Percentiles rank a stretch among this genome's conserved stretches.
Evolutionary conservation across 352 stramenopile genomes (phyloP).

Genomic region (Globisporangium alternatum): DNA sequence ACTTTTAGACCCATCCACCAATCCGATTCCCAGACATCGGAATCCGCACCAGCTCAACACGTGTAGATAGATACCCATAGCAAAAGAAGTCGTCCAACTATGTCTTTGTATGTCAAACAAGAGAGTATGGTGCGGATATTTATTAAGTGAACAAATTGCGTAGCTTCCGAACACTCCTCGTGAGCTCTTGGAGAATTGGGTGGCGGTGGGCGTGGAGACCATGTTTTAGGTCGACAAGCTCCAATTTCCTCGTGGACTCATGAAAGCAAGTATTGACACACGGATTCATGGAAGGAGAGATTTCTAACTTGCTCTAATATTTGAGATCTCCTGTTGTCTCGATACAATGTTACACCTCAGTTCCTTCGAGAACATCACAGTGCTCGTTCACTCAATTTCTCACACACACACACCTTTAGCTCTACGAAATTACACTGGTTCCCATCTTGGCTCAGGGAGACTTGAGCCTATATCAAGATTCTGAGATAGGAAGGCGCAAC

Average conservation of each 20-base stretch:
- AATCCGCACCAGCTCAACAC: background rate
- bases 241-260: background rate
- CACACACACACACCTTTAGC: too few species aligned
- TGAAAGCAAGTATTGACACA: too few species aligned
- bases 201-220: background rate
- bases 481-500: too few species aligned
- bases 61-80: background rate
- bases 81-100: background rate
- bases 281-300: too few species aligned
- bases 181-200: background rate
- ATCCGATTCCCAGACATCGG: background rate
- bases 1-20: slow-evolving; percentile 35
- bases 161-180: background rate
- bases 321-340: too few species aligned
- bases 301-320: too few species aligned
- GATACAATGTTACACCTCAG: too few species aligned
- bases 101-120: background rate
- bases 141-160: slow-evolving; percentile 4
- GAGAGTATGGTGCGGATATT: slow-evolving; percentile 1
- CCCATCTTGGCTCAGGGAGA: too few species aligned
- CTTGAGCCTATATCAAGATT: too few species aligned
- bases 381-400: too few species aligned
- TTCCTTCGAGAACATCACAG: too few species aligned
- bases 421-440: too few species aligned
- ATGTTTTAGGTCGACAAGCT: background rate